Base-by-base conservation (phyloP, 257 asterid species). In the Perilla frutescens region DNA sequence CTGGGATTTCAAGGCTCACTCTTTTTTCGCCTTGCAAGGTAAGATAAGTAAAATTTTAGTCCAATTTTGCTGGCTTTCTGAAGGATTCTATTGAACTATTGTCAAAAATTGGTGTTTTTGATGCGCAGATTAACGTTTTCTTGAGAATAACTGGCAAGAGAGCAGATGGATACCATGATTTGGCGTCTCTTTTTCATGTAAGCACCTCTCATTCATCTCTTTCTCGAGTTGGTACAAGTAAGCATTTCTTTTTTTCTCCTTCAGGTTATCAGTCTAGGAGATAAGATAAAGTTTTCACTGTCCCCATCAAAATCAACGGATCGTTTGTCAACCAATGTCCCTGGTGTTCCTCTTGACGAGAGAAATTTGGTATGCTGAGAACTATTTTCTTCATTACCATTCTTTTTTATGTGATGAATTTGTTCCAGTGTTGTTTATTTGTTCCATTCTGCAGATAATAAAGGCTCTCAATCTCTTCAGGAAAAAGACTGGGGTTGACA, bases 11-110 rank as follows among this genome's bases (percentile, higher is more conserved):
- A 78, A 88, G 96, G 78, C 92, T 93, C 8, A 79, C 91, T 43
- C 89, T 93, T 11, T 93, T 89, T 80, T 93, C 96, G 2, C 98
- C 98, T 89, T 91, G 98, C 80, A 93, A 93, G 95, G 96, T 93
- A 77, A 78, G 86, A 74, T n/a, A 77, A 77, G 66, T 29, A 57
- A 6, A 5, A 59, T 8, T 54, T 66, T 10, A 13, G 43, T 55
- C 13, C 31, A 40, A 31, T 34, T 71, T 8, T 26, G 13, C 36
- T 13, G 49, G 7, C 3, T 44, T n/a, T 61, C 36, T 45, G 3
- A 51, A 32, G 66, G 32, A 54, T 65, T 69, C 50, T 40, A 6
- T 51, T 58, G 1, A 64, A 8, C 36, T 56, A 59, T 61, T 50
- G 60, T 20, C 39, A 32, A 65, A 20, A 48, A 61, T 20, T 74